Percentiles rank a stretch among this genome's conserved stretches.
Conservation (phyloP, 129 eudicot genomes). For the Rutidosis leptorrhynchoides region DNA sequence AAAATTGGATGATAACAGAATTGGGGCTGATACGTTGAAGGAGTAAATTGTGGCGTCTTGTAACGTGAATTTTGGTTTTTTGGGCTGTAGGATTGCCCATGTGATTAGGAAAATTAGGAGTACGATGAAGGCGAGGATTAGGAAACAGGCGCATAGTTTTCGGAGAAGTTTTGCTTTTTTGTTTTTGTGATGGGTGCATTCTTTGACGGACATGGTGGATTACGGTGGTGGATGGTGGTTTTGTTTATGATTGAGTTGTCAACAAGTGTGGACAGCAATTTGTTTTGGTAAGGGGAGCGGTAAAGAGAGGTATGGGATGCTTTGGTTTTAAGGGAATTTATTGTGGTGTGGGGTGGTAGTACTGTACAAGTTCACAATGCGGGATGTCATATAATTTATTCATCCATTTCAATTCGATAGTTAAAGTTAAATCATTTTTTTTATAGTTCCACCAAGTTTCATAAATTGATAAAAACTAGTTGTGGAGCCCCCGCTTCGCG, state of each 20-base stretch:
- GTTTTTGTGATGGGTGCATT: constrained; percentile 64
- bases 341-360: constrained; percentile 22
- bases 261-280: constrained; percentile 21
- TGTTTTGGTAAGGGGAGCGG: constrained; percentile 13
- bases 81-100: constrained; percentile 74
- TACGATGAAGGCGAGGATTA: constrained; percentile 45
- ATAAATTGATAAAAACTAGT: too few relatives aligned
- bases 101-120: constrained; percentile 52
- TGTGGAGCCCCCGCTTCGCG: too few relatives aligned
- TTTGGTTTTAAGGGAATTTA: constrained; percentile 19
- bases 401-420: too few relatives aligned
- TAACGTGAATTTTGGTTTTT: constrained; percentile 58
- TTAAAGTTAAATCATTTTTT: too few relatives aligned
- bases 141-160: constrained; percentile 29
- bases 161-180: constrained; percentile 26
- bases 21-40: constrained; percentile 72
- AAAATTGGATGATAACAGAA: constrained; percentile 52
- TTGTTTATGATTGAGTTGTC: not conserved
- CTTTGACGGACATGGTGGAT: constrained; percentile 45
- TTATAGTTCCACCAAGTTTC: not conserved
- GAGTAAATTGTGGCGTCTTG: constrained; percentile 81
- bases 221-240: constrained; percentile 8
- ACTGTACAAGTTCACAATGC: constrained; percentile 24
- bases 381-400: not conserved
- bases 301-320: constrained; percentile 2